These are phyloP conservation scores for Phaeomoniella chlamydospora DNA, from an alignment of 2,329 filamentous ascomycete genomes.

Conservation along the genomic window DNA sequence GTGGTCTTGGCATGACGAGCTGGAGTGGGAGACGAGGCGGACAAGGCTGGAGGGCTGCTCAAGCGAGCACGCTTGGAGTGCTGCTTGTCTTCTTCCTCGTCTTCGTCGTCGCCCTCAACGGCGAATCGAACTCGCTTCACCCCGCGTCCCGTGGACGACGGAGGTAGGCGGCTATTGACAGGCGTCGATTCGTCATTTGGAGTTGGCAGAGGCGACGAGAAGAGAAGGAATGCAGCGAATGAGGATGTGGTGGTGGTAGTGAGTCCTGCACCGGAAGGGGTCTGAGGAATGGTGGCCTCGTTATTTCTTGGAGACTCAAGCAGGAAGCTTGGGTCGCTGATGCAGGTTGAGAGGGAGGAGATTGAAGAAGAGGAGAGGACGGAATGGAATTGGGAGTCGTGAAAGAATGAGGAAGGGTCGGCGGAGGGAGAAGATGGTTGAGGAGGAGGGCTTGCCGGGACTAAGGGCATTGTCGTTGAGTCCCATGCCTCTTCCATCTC, in stretches of 20 bases:
- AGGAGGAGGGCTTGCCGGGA: not conserved
- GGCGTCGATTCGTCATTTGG: not conserved
- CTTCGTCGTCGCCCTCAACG: too few relatives aligned
- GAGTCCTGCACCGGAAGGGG: too few relatives aligned
- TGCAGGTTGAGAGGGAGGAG: not conserved
- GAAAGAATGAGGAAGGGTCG: not conserved
- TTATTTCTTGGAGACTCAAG: not conserved
- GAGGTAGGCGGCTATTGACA: too few relatives aligned
- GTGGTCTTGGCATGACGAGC: not conserved
- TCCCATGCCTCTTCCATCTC: not conserved
- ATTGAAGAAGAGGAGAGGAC: not conserved
- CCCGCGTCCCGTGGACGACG: too few relatives aligned
- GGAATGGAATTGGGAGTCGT: not conserved
- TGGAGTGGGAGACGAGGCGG: too few relatives aligned
- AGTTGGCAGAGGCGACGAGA: not conserved
- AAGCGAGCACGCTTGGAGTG: too few relatives aligned
- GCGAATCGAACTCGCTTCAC: too few relatives aligned
- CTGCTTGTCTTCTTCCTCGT: too few relatives aligned
- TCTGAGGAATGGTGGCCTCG: not conserved
- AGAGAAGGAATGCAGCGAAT: not conserved
- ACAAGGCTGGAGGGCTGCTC: too few relatives aligned
- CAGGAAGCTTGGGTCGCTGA: not conserved
- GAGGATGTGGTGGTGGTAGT: not conserved
- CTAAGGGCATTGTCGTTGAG: not conserved
- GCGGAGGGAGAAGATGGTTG: too few relatives aligned